Base-by-base conservation (phyloP, 2,329 filamentous ascomycete species). In the Elsinoe ampelina region DNA sequence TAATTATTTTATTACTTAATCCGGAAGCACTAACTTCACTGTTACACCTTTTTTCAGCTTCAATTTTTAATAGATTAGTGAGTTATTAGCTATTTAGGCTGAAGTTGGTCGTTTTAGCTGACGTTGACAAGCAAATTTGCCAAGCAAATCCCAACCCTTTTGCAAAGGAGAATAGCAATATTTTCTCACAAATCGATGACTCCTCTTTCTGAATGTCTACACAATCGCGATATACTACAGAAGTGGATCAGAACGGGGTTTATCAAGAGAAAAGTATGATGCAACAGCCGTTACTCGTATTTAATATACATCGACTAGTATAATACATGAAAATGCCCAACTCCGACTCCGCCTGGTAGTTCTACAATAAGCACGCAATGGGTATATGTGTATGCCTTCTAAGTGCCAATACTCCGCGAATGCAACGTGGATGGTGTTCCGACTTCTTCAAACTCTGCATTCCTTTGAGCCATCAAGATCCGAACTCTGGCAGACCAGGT, bases 401-500 rank as follows among this genome's bases (percentile, higher is more conserved):
- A 52, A 20, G 48, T 39, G 19, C 48, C 39, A n/a, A 52, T 52
- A 17, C 26, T 35, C 13, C 34, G 17, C 17, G 48, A 12, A 45
- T 22, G 48, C 32, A 26, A 38, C 10, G 35, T 20, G 15, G 48
- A 30, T 19, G 48, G 48, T 39, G 48, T 38, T n/a, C 15, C 10
- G 12, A 26, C 20, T 2, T 52, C 34, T 11, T 35, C 15, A 39
- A 52, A 10, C 2, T 52, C 34, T 11, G 32, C 19, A 19, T 20
- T 34, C 17, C 32, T 34, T 26, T 52, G 48, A 6, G 36, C 48
- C 19, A 52, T 32, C 10, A 52, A 19, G 11, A 39, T 26, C 13
- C 48, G 48, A n/a, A 52, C 48, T 36, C 48, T 32, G 8, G 32
- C 19, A 1, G 48, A 52, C 48, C 48, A 52, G 17, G 48, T 20